Conservation (phyloP, 495 filamentous ascomycete species). For the Trypethelium eluteriae region DNA sequence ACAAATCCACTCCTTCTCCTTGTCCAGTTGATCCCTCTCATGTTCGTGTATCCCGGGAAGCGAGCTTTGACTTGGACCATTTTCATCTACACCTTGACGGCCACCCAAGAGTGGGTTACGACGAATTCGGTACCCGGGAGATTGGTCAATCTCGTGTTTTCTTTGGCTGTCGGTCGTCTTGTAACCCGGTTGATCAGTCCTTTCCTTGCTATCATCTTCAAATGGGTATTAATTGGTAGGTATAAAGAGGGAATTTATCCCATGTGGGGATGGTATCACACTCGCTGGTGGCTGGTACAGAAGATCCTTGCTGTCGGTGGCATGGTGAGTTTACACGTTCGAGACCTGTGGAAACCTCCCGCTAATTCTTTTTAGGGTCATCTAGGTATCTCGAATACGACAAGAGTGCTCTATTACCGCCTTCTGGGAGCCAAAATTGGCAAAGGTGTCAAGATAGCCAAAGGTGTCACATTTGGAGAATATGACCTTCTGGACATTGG, state of each 20-base stretch:
- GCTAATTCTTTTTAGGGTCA: constrained; percentile 23
- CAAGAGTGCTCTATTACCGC: constrained; percentile 37
- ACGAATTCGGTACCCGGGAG: constrained; percentile 30
- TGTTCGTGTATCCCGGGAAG: constrained; percentile 36
- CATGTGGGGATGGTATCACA: constrained; percentile 46
- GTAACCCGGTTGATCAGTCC: constrained; percentile 30
- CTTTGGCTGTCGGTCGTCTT: constrained; percentile 31
- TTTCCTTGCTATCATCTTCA: constrained; percentile 35
- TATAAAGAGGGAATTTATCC: constrained; percentile 41
- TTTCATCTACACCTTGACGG: constrained; percentile 34
- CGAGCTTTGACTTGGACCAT: constrained; percentile 38
- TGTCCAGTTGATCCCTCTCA: constrained; percentile 37
- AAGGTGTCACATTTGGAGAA: constrained; percentile 37
- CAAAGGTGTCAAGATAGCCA: constrained; percentile 33
- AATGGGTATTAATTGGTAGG: constrained; percentile 42
- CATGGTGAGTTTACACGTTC: constrained; percentile 15
- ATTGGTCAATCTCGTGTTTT: constrained; percentile 33
- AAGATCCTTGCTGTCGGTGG: constrained; percentile 39
- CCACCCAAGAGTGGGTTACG: constrained; percentile 25
- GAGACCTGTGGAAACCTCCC: neutral
- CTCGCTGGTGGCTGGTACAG: constrained; percentile 44
- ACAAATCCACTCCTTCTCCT: constrained; percentile 35
- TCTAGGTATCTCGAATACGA: constrained; percentile 32
- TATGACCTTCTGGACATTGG: constrained; percentile 42
- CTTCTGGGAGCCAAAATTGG: constrained; percentile 41